These are phyloP conservation scores for Penicillium canescens DNA, from an alignment of 495 filamentous ascomycete species.

Conservation along the genomic window DNA sequence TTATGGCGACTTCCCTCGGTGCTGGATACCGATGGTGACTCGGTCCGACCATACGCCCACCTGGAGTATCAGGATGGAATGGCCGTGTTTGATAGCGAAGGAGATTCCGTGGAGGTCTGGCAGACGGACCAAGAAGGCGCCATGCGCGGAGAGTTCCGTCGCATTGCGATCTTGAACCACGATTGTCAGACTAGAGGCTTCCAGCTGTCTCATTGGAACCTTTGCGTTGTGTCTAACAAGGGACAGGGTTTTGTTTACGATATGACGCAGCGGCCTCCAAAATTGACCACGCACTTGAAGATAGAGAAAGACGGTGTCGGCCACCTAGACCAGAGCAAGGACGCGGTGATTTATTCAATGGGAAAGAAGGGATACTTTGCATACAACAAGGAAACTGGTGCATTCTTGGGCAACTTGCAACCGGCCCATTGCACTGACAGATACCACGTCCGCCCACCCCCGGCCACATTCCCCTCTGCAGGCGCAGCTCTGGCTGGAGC, in stretches of 20 bases:
- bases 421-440: conserved; percentile 28
- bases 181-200: conserved; percentile 42
- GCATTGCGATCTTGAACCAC: conserved; percentile 36
- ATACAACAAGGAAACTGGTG: conserved; percentile 32
- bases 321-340: conserved; percentile 38
- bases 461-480: conserved; percentile 9
- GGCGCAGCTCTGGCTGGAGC: conserved; percentile 20
- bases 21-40: conserved; percentile 24
- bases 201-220: conserved; percentile 38
- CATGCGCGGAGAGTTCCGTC: conserved; percentile 36
- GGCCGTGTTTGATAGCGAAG: conserved; percentile 41
- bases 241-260: conserved; percentile 44
- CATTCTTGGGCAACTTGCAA: conserved; percentile 29
- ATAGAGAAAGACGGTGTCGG: conserved; percentile 37
- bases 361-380: conserved; percentile 36
- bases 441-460: conserved; percentile 36
- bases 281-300: conserved; percentile 24
- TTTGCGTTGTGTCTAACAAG: conserved; percentile 41
- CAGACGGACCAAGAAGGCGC: conserved; percentile 32
- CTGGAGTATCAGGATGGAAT: conserved; percentile 45
- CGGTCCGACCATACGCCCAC: conserved; percentile 38
- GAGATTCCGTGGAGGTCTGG: conserved; percentile 42
- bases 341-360: conserved; percentile 41
- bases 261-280: conserved; percentile 38
- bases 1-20: conserved; percentile 41